Percentiles rank a stretch among this genome's conserved stretches.
Evolutionary conservation across 805 yeast species (phyloP).

Genomic region (Candida verbasci): DNA sequence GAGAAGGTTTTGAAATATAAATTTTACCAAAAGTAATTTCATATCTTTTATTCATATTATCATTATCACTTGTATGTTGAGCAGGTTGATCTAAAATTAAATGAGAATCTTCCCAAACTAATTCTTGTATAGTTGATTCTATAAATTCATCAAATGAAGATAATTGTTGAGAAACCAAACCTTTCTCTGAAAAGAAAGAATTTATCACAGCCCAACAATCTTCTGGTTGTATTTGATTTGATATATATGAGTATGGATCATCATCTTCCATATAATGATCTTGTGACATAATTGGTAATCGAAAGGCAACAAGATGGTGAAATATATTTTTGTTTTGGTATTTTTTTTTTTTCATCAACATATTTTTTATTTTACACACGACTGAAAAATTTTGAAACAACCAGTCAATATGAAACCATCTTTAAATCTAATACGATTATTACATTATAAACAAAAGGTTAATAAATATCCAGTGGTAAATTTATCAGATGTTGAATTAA

Average conservation of each 20-base stretch:
- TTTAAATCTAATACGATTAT: conserved; percentile 13
- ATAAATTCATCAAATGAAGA: conserved; percentile 98
- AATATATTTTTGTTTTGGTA: neutral
- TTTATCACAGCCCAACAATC: conserved; percentile 99
- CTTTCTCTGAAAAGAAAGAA: conserved; percentile 92
- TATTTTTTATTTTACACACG: neutral
- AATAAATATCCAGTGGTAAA: conserved; percentile 37
- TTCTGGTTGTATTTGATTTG: conserved; percentile 77
- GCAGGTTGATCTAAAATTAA: conserved; percentile 96
- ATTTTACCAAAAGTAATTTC: conserved; percentile 98
- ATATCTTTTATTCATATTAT: conserved; percentile 85
- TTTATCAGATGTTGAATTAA: conserved; percentile 32
- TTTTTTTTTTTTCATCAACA: conserved; percentile 4
- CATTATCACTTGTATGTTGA: conserved; percentile 89
- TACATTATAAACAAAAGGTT: conserved; percentile 28
- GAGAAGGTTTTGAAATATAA: conserved; percentile 92
- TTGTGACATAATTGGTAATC: conserved; percentile 11
- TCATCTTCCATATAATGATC: conserved; percentile 20
- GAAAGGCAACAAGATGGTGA: no score
- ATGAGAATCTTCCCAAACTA: conserved; percentile 93
- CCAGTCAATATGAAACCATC: neutral
- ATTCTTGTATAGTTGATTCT: conserved; percentile 92
- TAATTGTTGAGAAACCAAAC: conserved; percentile 94
- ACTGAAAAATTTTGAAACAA: neutral
- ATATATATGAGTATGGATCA: conserved; percentile 72